These are phyloP conservation scores for Rhizopus sp. DNA, from an alignment of 371 early-diverging fungal species.

Conservation along the genomic window DNA sequence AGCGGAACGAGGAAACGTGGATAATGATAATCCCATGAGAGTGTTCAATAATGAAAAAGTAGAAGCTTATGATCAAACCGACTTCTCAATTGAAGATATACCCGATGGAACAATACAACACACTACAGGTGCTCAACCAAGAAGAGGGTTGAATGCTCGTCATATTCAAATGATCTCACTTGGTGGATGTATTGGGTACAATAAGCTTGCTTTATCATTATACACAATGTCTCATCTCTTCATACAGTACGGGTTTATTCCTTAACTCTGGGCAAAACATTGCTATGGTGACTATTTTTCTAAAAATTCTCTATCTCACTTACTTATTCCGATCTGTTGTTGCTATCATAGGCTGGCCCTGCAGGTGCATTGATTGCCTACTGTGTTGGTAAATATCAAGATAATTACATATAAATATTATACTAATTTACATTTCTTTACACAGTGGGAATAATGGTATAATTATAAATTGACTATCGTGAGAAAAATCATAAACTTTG, in stretches of 20 bases:
- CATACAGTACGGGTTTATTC: conserved; percentile 76
- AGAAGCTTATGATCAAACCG: conserved; percentile 23
- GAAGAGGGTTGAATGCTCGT: conserved; percentile 63
- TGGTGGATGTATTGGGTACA: conserved; percentile 69
- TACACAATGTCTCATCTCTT: background rate
- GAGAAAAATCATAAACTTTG: background rate
- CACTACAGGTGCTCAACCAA: background rate
- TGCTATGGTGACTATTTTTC: conserved; percentile 33
- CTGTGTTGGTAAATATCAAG: conserved; percentile 48
- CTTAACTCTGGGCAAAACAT: conserved; percentile 76
- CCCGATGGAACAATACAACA: background rate
- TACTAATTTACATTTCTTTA: conserved; percentile 2
- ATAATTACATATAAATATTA: background rate
- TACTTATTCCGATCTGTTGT: conserved; percentile 3
- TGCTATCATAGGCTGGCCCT: conserved; percentile 52
- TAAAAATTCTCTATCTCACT: conserved; percentile 1
- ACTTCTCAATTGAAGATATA: conserved; percentile 19
- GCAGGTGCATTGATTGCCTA: conserved; percentile 55
- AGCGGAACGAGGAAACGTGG: background rate
- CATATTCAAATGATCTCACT: conserved; percentile 82
- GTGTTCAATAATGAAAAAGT: conserved; percentile 26
- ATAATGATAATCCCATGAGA: conserved; percentile 16
- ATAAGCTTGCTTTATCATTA: background rate
- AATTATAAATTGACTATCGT: background rate
- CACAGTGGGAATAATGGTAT: conserved; percentile 46